Evolutionary conservation across 2,329 filamentous ascomycete species (phyloP).

Genomic region (Stagonosporopsis rhizophila): DNA sequence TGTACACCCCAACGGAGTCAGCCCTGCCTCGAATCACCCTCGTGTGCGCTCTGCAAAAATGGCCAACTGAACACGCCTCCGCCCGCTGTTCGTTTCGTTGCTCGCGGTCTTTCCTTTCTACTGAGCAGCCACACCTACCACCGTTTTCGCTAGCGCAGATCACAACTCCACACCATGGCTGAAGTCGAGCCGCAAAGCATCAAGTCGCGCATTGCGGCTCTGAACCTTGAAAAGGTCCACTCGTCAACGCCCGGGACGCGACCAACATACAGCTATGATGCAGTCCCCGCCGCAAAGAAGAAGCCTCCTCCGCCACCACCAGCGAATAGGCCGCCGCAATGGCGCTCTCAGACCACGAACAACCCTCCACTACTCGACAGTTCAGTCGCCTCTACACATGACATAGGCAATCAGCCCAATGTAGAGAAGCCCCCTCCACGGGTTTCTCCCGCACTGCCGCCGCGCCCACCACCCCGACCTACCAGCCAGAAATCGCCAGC

Average conservation of each 20-base stretch:
- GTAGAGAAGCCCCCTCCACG: slow-evolving; percentile 26
- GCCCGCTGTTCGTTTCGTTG: slow-evolving; percentile 1
- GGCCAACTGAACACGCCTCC: neutral
- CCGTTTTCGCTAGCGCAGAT: slow-evolving; percentile 13
- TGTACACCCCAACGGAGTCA: slow-evolving; percentile 7
- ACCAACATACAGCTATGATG: slow-evolving; percentile 47
- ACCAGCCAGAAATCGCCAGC: slow-evolving; percentile 51
- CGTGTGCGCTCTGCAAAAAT: neutral
- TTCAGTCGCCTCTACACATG: slow-evolving; percentile 40
- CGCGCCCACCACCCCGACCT: slow-evolving; percentile 58
- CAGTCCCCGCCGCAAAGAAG: slow-evolving; percentile 41
- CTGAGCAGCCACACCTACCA: slow-evolving; percentile 4
- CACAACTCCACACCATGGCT: slow-evolving; percentile 37
- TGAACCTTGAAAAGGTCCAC: slow-evolving; percentile 56
- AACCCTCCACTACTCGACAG: slow-evolving; percentile 50
- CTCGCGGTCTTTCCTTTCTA: slow-evolving; percentile 10
- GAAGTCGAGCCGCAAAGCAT: slow-evolving; percentile 44
- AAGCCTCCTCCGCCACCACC: slow-evolving; percentile 50
- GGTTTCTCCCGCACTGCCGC: slow-evolving; percentile 42
- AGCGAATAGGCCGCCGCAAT: slow-evolving; percentile 44
- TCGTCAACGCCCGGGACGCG: slow-evolving; percentile 45
- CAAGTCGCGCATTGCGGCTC: slow-evolving; percentile 56
- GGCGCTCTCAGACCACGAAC: slow-evolving; percentile 49
- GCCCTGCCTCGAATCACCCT: slow-evolving; percentile 2
- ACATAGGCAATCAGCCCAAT: slow-evolving; percentile 51